Conservation (phyloP, 225 moss, liverwort and hornwort species). For the Lunularia cruciata region DNA sequence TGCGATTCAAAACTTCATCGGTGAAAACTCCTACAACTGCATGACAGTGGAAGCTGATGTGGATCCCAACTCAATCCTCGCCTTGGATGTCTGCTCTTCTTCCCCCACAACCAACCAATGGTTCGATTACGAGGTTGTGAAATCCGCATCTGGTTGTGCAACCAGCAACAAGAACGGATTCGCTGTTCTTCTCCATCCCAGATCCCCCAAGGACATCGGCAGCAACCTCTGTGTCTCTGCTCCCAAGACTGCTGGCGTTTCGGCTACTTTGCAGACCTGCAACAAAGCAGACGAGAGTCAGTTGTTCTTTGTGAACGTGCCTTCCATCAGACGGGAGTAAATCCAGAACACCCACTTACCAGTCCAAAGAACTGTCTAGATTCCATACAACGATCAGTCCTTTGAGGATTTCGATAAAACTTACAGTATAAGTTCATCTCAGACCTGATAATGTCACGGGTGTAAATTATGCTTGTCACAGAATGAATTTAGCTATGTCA, state of each 20-base stretch:
- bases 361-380: no score
- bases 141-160: not conserved
- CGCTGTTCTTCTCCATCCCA: not conserved
- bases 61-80: not conserved
- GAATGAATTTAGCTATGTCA: no score
- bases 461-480: no score
- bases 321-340: conserved; percentile 4
- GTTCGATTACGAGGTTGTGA: not conserved
- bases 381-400: no score
- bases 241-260: not conserved
- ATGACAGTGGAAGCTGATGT: not conserved
- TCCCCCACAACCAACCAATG: not conserved
- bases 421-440: no score
- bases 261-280: not conserved
- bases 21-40: not conserved
- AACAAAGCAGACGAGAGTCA: not conserved
- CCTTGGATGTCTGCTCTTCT: not conserved
- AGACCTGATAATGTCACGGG: no score
- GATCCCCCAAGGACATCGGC: not conserved
- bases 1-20: no score
- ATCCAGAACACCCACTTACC: no score
- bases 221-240: not conserved
- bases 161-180: not conserved
- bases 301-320: not conserved
- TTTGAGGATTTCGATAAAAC: no score